phyloP scores from a whole-genome alignment of 352 stramenopile genomes.

The Phytophthora pluvialis region DNA sequence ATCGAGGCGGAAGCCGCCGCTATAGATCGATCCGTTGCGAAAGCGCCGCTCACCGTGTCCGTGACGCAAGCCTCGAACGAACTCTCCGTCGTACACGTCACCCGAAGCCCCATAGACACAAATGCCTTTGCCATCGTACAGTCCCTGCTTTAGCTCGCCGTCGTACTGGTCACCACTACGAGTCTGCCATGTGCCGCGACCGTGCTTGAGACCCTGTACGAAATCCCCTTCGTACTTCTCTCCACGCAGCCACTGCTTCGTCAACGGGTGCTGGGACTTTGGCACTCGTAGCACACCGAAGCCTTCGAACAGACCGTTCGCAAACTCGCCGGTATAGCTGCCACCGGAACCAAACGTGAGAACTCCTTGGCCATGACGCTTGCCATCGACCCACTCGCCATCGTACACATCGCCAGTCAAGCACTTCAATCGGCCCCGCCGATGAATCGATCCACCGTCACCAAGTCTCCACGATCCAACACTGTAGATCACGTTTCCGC shows the following conservation, averaged over 20 bases:
- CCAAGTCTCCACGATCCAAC: conserved; percentile 74
- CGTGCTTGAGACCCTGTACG: conserved; percentile 53
- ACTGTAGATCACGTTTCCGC: conserved; percentile 58
- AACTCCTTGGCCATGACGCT: conserved; percentile 68
- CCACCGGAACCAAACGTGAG: conserved; percentile 51
- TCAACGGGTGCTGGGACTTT: conserved; percentile 67
- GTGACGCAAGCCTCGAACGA: conserved; percentile 62
- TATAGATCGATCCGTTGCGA: conserved; percentile 60
- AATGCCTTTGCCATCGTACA: conserved; percentile 62
- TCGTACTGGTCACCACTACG: conserved; percentile 57
- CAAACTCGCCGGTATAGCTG: conserved; percentile 67
- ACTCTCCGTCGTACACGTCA: conserved; percentile 77
- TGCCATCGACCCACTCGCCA: conserved; percentile 86
- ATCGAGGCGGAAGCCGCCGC: conserved; percentile 54
- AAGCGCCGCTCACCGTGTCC: conserved; percentile 58
- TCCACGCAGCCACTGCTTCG: conserved; percentile 60
- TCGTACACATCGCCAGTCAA: conserved; percentile 84
- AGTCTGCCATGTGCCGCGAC: conserved; percentile 50
- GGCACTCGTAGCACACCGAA: conserved; percentile 63
- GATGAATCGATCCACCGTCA: conserved; percentile 78
- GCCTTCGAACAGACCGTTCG: conserved; percentile 59
- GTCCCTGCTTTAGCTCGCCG: conserved; percentile 53
- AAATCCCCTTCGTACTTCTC: conserved; percentile 80
- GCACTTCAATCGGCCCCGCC: conserved; percentile 70
- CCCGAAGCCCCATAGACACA: conserved; percentile 62